Evolutionary conservation across 2,329 filamentous ascomycete genomes (phyloP).

Genomic region (Fragosphaeria purpurea): DNA sequence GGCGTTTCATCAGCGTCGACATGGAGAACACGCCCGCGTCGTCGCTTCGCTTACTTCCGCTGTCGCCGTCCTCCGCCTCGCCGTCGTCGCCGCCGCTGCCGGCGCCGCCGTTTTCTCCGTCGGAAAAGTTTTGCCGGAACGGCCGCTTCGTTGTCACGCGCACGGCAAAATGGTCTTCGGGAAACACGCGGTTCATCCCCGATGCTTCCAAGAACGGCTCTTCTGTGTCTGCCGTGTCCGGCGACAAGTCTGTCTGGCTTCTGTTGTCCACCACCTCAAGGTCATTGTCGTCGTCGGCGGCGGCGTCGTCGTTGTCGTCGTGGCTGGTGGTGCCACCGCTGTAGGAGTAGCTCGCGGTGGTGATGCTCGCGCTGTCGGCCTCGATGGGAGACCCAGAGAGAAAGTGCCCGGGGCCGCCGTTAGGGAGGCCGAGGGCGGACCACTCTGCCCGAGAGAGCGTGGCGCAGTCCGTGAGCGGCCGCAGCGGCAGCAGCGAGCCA

Average conservation of each 20-base stretch:
- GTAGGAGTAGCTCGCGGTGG: conserved; percentile 4
- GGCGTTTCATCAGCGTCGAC: conserved; percentile 30
- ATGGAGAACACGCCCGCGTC: conserved; percentile 16
- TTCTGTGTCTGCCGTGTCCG: conserved; percentile 21
- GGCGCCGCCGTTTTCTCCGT: background rate
- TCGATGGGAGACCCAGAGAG: background rate
- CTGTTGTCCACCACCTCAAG: conserved; percentile 19
- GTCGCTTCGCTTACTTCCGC: conserved; percentile 2
- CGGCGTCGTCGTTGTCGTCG: background rate
- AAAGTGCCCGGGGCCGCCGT: background rate
- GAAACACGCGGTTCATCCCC: conserved; percentile 48
- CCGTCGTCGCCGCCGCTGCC: background rate
- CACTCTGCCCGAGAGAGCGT: conserved; percentile 11
- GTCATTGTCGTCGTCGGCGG: conserved; percentile 14
- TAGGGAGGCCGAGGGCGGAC: conserved; percentile 1
- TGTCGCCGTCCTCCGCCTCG: background rate
- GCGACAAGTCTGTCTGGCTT: background rate
- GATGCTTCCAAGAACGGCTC: conserved; percentile 47
- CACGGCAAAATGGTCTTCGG: conserved; percentile 55
- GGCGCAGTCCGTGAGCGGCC: conserved; percentile 36
- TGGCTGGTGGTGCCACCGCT: conserved; percentile 1
- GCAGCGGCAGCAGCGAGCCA: conserved; percentile 38
- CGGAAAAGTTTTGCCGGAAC: conserved; percentile 14
- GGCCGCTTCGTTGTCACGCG: conserved; percentile 41
- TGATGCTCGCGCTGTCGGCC: background rate